Base-by-base conservation (phyloP, 2,329 filamentous ascomycete species). In the Capronia americana region DNA sequence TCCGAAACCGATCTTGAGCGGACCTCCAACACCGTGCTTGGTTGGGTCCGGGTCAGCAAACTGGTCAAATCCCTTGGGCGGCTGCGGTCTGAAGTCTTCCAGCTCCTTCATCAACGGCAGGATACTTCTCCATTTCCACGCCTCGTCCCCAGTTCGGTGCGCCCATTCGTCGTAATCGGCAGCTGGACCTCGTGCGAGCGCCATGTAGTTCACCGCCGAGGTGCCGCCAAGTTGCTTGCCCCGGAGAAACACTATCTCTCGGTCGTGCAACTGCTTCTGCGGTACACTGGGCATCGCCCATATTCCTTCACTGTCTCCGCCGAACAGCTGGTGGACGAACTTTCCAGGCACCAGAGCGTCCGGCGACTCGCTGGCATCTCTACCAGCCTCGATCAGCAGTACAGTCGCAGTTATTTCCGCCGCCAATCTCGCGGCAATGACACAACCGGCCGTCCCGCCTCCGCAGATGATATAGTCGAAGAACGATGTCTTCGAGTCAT, bases 21-120 rank as follows among this genome's bases (percentile, higher is more conserved):
- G 78, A 0, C 86, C 86, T 0, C 72, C 70, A 1, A 64, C 77
- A 0, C 86, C 86, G 72, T 89, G 86, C 58, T 82, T 76, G 0
- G 70, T 69, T 0, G 68, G 32, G 4, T 79, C 77, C 0, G 85
- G 82, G 2, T 78, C 74, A 1, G 82, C 82, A 65, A 86, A 86
- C 67, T 84, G 3, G 23, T 64, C 62, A 4, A 59, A 51, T 46
- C 58, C 23, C 60, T 41, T 2, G 46, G 53, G 44, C 30, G 44
- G 12, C 57, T 51, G 24, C 48, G 41, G 51, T 56, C 23, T 26
- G 56, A 59, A 58, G 65, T 77, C 69, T 77, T 71, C 60, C 67
- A 69, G 61, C 6, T 59, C 62, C 53, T 64, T 59, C 65, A 73
- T 32, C 73, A 73, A 14, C 56, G 68, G 59, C 63, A 70, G 23